phyloP scores from a whole-genome alignment of 2,329 filamentous ascomycete species.

The Calycina herbarum region DNA sequence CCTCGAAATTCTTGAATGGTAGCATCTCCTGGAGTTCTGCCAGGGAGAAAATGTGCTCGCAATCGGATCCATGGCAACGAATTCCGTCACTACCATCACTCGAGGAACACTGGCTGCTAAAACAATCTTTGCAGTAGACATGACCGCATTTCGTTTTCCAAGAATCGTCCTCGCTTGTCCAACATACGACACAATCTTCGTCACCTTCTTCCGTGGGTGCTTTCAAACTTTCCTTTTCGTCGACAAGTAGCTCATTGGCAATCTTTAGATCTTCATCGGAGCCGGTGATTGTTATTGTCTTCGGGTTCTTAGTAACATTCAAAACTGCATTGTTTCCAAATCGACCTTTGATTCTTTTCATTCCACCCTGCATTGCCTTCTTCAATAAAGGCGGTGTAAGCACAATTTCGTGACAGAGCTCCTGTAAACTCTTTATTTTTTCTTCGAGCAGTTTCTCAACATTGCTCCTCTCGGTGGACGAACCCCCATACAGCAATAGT shows the following conservation, averaged over 20 bases:
- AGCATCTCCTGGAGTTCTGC: constrained; percentile 19
- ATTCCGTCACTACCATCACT: constrained; percentile 27
- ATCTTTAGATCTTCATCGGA: constrained; percentile 10
- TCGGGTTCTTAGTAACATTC: constrained; percentile 37
- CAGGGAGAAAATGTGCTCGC: constrained; percentile 14
- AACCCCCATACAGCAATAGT: constrained; percentile 30
- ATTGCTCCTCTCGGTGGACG: not conserved
- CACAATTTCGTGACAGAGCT: constrained; percentile 3
- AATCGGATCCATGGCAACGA: constrained; percentile 16
- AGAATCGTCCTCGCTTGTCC: constrained; percentile 40
- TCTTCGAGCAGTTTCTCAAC: constrained; percentile 4
- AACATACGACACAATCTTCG: constrained; percentile 41
- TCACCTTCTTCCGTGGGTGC: not conserved
- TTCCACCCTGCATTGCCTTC: constrained; percentile 20
- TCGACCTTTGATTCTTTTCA: constrained; percentile 39
- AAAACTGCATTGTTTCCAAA: constrained; percentile 37
- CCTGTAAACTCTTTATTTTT: constrained; percentile 4
- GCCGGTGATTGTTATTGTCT: constrained; percentile 35
- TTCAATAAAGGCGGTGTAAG: constrained; percentile 9
- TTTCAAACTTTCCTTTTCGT: not conserved
- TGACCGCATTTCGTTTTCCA: constrained; percentile 42
- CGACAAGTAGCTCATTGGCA: constrained; percentile 10
- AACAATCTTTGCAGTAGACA: constrained; percentile 45
- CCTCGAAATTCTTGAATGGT: constrained; percentile 14
- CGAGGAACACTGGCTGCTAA: constrained; percentile 38